phyloP scores from a whole-genome alignment of 306 rosid genomes.

The Phaseolus lunatus region DNA sequence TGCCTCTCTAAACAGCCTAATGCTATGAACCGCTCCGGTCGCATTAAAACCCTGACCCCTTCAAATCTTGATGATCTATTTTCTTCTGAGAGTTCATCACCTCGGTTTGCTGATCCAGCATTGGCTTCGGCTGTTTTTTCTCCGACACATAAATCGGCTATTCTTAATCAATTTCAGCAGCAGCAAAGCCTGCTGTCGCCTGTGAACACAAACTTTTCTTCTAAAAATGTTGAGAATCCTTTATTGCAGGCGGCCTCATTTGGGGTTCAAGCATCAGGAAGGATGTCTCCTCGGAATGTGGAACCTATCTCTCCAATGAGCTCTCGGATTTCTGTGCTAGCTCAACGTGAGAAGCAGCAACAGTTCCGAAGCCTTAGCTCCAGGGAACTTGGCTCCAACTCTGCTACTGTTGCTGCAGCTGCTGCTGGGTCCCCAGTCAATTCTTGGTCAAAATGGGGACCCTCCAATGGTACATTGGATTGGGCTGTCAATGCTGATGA shows the following conservation, averaged over 20 bases:
- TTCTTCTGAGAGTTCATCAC: conserved; percentile 9
- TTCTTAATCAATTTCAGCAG: conserved; percentile 19
- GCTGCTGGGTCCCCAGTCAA: neutral
- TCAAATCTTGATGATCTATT: conserved; percentile 16
- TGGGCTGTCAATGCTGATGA: conserved; percentile 19
- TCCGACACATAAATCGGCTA: conserved; percentile 25
- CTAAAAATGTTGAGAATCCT: conserved; percentile 14
- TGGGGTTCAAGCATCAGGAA: conserved; percentile 1
- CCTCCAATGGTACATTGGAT: conserved; percentile 16
- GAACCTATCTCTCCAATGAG: conserved; percentile 22
- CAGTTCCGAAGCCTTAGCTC: conserved; percentile 25
- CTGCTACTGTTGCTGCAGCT: neutral
- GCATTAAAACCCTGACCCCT: conserved; percentile 9
- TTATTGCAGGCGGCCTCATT: neutral
- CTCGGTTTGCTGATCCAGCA: conserved; percentile 24
- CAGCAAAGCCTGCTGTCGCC: conserved; percentile 26
- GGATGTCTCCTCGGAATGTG: conserved; percentile 10
- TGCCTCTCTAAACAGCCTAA: conserved; percentile 25
- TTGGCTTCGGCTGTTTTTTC: conserved; percentile 23
- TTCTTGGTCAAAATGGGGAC: conserved; percentile 28
- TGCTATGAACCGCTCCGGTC: neutral
- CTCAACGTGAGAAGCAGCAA: conserved; percentile 21
- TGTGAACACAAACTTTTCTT: conserved; percentile 11
- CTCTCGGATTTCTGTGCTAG: neutral
- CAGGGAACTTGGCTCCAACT: conserved; percentile 24